These are phyloP conservation scores for Phytopythium kandeliae DNA, from an alignment of 352 stramenopile species.

Conservation along the genomic window DNA sequence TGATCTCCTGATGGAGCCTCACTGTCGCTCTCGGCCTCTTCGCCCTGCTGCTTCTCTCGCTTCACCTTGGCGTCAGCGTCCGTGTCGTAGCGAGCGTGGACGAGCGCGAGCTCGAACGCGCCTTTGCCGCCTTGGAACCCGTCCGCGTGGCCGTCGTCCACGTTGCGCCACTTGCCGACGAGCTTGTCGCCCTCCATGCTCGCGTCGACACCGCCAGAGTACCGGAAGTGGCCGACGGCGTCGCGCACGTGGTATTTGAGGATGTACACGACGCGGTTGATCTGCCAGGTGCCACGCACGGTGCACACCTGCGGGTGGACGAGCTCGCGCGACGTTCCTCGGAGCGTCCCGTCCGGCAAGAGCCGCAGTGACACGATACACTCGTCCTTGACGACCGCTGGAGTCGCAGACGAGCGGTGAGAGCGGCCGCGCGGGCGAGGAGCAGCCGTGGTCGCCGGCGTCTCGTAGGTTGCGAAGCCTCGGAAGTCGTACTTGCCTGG, in stretches of 20 bases:
- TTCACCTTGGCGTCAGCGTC: conserved; percentile 13
- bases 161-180: conserved; percentile 51
- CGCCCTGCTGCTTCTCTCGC: conserved; percentile 7
- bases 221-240: conserved; percentile 55
- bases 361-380: conserved; percentile 67
- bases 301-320: conserved; percentile 52
- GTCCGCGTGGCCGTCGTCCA: conserved; percentile 38
- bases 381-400: conserved; percentile 30
- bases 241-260: conserved; percentile 63
- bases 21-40: neutral
- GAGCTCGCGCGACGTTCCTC: conserved; percentile 51
- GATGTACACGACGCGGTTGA: conserved; percentile 46
- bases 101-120: conserved; percentile 48
- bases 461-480: conserved; percentile 45
- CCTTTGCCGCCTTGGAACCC: conserved; percentile 51
- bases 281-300: conserved; percentile 45
- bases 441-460: conserved; percentile 7
- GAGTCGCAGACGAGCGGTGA: neutral
- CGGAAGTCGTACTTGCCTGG: conserved; percentile 60
- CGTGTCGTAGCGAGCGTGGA: conserved; percentile 21
- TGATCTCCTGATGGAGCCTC: no score
- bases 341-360: conserved; percentile 38
- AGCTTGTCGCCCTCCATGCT: conserved; percentile 21
- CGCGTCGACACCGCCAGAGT: conserved; percentile 41
- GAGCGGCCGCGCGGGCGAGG: conserved; percentile 2